Evolutionary conservation across 2,329 filamentous ascomycete species (phyloP), one percentile per base, ranked within the genome.

Genomic region (Fusarium solani-melongenae): DNA sequence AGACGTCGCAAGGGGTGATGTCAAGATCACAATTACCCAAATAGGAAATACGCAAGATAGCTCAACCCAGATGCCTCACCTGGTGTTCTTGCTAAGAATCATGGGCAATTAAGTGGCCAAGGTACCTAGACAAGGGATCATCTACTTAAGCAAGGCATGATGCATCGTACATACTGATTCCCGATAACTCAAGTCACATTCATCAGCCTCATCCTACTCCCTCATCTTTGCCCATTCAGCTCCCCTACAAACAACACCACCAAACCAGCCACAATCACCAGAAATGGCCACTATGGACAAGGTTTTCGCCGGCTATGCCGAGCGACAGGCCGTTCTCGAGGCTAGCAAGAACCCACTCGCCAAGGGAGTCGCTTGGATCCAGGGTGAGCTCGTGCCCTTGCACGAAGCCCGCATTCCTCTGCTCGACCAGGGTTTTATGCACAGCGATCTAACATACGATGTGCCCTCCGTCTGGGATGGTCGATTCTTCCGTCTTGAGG

Each of bases 401-500:
- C 41, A 79, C n/a, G 76, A 87, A 53, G 87, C 87, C 1, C 82
- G 82, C n/a, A 86, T 88, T 20, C 87, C 87, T 1, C 75, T 88
- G 0, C 72, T 86, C 0, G 87, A 88, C 69, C 83, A 88, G 77
- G 87, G 87, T 20, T 88, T 88, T 75, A 76, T 88, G 73, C 86
- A 86, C 75, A 84, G 86, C 76, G 86, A 88, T 53, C 74, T 88
- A 1, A 88, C 87, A 1, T 88, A 88, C 74, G 86, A 88, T 57
- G 87, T 88, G 0, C 85, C 86, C 1, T 77, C 86, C 0, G 84
- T 88, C 29, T 88, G 87, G 87, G 85, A 88, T 56, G 85, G 86
- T 0, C 84, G 84, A 2, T 86, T 86, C 74, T 88, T 88, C 79
- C 86, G 86, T 1, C 83, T 88, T 0, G 84, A 87, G 49, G 85